Conservation (phyloP, 768 basidiomycete genomes). For the Collybia sordida region DNA sequence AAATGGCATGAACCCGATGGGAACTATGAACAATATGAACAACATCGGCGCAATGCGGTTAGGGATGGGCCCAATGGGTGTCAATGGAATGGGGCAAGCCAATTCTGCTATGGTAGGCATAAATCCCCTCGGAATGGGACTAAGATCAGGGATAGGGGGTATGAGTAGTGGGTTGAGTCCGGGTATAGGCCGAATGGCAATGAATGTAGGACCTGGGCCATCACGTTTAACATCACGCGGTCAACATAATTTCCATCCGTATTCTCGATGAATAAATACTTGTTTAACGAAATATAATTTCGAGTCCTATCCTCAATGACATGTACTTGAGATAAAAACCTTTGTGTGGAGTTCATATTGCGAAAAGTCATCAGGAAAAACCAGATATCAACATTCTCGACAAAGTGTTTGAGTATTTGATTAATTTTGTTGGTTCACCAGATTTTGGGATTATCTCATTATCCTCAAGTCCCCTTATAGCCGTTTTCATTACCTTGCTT, state of each 20-base stretch:
- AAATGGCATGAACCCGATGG: constrained; percentile 27
- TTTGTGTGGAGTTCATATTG: too few species aligned
- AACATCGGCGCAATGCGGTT: constrained; percentile 36
- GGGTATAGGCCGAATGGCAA: constrained; percentile 36
- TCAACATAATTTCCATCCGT: constrained; percentile 66
- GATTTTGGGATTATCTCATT: too few species aligned
- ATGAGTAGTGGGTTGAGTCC: constrained; percentile 21
- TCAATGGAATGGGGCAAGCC: constrained; percentile 17
- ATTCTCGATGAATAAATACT: constrained; percentile 42
- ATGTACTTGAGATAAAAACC: too few species aligned
- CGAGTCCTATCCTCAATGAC: too few species aligned
- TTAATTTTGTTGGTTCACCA: too few species aligned
- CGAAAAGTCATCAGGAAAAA: too few species aligned
- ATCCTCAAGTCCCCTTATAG: too few species aligned
- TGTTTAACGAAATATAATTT: too few species aligned
- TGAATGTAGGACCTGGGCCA: constrained; percentile 45
- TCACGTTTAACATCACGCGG: constrained; percentile 49
- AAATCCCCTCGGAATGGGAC: constrained; percentile 20
- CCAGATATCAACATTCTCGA: too few species aligned
- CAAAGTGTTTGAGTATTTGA: too few species aligned
- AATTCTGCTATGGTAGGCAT: constrained; percentile 19
- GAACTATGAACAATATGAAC: constrained; percentile 20
- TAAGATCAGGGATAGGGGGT: constrained; percentile 13
- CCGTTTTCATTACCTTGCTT: too few species aligned
- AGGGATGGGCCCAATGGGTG: constrained; percentile 32